Percentiles rank a stretch among this genome's conserved stretches.
These are phyloP conservation scores for Jimgerdemannia flammicorona DNA, from an alignment of 192 early-diverging fungal species.

Conservation along the genomic window DNA sequence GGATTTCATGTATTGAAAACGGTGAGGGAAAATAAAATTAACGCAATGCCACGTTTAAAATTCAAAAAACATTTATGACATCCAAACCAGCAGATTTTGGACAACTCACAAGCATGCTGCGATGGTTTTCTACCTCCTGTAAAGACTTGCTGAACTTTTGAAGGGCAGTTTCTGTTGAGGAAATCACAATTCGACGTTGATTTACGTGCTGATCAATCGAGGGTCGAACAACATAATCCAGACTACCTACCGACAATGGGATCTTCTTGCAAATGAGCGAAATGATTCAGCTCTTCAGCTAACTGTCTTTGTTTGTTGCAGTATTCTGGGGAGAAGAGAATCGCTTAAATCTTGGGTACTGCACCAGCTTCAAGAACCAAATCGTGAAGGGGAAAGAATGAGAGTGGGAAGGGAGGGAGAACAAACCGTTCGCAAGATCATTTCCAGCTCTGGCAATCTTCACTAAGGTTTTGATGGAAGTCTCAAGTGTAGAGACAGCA, in stretches of 20 bases:
- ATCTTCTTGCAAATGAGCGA: constrained; percentile 49
- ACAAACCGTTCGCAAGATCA: constrained; percentile 47
- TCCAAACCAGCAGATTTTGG: not conserved
- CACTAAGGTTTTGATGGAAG: constrained; percentile 43
- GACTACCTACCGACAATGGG: constrained; percentile 36
- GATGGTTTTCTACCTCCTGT: constrained; percentile 50
- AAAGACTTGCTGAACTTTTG: constrained; percentile 51
- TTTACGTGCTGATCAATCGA: not conserved
- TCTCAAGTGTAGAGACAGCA: constrained; percentile 47
- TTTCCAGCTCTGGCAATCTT: constrained; percentile 50
- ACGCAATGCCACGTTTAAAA: no score
- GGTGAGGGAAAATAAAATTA: not conserved
- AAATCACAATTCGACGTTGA: no score
- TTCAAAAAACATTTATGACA: not conserved
- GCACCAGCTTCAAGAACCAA: no score
- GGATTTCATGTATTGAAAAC: not conserved
- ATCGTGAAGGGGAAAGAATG: not conserved
- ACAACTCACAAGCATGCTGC: constrained; percentile 46
- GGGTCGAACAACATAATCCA: not conserved
- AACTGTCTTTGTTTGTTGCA: constrained; percentile 47
- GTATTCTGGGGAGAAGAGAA: constrained; percentile 30
- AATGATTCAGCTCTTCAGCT: constrained; percentile 44
- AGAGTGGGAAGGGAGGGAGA: not conserved
- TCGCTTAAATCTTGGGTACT: no score
- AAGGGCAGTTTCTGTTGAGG: constrained; percentile 36